Base-by-base conservation (phyloP, 768 basidiomycete species). In the Tylopilus felleus region DNA sequence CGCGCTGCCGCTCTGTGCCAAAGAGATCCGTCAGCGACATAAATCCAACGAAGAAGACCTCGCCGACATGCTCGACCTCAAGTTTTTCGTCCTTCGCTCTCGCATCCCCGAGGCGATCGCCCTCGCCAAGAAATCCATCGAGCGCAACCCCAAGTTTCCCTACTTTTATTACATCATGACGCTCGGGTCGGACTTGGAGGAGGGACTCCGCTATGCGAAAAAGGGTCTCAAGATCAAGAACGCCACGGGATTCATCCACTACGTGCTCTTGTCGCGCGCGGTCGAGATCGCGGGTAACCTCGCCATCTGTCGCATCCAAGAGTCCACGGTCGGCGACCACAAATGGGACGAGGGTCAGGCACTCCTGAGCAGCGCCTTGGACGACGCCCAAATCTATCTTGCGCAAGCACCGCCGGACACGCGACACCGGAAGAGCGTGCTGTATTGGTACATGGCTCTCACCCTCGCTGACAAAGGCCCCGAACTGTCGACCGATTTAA, bases 51-150 rank as follows among this genome's bases (percentile, higher is more conserved):
- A 85, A 51, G 65, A 52, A 21, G 82, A 86, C 63, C 59, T 74
- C 14, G 85, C 85, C 0, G 84, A 86, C 62, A 81, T 87, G 56
- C 65, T 88, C 28, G 83, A 86, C 29, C 78, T 85, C 71, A 86
- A 87, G 62, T 81, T 68, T 62, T 59, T 65, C 49, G 77, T 86
- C 63, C 76, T 83, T 66, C 74, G 71, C 49, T 68, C 72, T 21
- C 76, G 78, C 27, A 68, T 81, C 29, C 64, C 72, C 5, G 78
- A 82, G 12, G 83, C 84, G 1, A 71, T 78, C 44, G 64, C 63
- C 14, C 60, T 77, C 7, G 83, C 82, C 0, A 72, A 75, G 52
- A 72, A 73, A 35, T 77, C 73, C 1, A 65, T 86, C 33, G 65
- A 77, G 56, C 79, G 83, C 28, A 84, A 76, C 56, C 84, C 85